Evolutionary conservation across 208 protist genomes (phyloP).

Genomic region (Phytomonas sp.): DNA sequence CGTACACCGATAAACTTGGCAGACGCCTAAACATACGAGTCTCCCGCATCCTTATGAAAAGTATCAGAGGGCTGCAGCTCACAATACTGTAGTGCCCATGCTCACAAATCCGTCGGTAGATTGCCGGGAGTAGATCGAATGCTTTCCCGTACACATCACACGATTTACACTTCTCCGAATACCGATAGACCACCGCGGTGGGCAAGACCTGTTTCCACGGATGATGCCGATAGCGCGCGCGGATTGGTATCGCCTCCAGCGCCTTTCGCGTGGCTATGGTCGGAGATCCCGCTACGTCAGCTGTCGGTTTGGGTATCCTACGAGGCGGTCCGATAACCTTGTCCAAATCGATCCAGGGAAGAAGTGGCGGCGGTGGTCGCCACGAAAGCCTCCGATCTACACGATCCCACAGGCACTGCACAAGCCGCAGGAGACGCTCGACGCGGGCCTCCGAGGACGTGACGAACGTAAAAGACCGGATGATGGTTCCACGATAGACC

Average conservation of each 20-base stretch:
- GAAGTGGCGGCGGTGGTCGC: not conserved
- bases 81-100: slow-evolving; percentile 29
- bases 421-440: not conserved
- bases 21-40: slow-evolving; percentile 13
- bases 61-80: slow-evolving; percentile 53
- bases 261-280: not conserved
- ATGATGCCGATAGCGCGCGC: slow-evolving; percentile 12
- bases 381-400: not conserved
- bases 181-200: slow-evolving; percentile 33
- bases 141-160: slow-evolving; percentile 28
- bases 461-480: not conserved
- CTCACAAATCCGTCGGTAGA: slow-evolving; percentile 44
- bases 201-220: slow-evolving; percentile 23
- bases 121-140: slow-evolving; percentile 48
- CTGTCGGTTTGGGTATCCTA: not conserved
- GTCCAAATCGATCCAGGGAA: not conserved
- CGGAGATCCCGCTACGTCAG: not conserved
- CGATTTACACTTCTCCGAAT: slow-evolving; percentile 20
- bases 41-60: slow-evolving; percentile 32
- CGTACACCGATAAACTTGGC: slow-evolving; percentile 26
- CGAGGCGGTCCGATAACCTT: not conserved
- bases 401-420: not conserved
- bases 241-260: not conserved
- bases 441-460: not conserved
- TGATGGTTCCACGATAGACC: not conserved